These are phyloP conservation scores for Crataegus laevigata DNA, from an alignment of 306 rosid genomes.

Conservation along the genomic window DNA sequence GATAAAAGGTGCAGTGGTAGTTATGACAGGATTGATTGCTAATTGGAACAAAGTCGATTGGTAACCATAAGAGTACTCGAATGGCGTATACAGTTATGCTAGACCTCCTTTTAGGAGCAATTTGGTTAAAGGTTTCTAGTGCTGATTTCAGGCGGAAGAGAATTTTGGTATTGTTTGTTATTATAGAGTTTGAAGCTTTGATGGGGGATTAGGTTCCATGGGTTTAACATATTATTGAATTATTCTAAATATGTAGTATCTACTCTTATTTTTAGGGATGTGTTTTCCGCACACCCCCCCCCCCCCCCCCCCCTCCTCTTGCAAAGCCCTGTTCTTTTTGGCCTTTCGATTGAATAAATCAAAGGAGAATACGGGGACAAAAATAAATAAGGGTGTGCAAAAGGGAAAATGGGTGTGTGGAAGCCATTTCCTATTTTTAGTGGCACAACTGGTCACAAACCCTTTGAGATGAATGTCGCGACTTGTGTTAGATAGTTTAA, in stretches of 20 bases:
- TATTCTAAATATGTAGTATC: background rate
- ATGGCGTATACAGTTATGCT: background rate
- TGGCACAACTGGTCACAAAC: background rate
- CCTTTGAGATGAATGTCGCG: background rate
- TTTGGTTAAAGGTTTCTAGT: background rate
- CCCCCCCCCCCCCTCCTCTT: too few relatives aligned
- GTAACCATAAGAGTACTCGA: background rate
- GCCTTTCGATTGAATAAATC: too few relatives aligned
- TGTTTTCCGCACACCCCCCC: too few relatives aligned
- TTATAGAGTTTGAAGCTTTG: background rate
- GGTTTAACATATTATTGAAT: background rate
- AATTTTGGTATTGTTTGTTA: background rate
- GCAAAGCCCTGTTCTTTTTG: too few relatives aligned
- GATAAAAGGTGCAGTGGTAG: background rate
- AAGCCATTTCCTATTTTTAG: background rate
- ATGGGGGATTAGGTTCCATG: background rate
- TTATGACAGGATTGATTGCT: background rate
- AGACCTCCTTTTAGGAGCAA: background rate
- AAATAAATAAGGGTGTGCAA: too few relatives aligned
- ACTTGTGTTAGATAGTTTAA: background rate
- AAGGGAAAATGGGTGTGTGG: too few relatives aligned
- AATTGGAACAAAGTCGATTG: background rate
- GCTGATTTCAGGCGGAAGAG: background rate
- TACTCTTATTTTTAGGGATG: too few relatives aligned
- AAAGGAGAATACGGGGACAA: too few relatives aligned